Evolutionary conservation across 139 green algal species (phyloP).

Genomic region (Coelastrella sp.): DNA sequence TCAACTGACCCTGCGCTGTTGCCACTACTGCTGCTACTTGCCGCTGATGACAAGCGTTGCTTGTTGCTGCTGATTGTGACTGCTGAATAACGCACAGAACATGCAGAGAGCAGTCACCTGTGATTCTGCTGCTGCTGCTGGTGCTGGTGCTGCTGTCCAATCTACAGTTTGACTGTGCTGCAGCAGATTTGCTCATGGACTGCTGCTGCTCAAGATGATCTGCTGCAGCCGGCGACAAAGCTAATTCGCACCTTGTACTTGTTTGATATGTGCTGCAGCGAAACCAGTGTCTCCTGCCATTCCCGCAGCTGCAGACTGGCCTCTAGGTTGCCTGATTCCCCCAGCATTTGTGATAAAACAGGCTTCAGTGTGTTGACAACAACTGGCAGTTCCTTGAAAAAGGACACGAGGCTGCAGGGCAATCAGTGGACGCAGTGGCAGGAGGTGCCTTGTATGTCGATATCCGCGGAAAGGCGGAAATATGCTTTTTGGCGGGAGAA

Average conservation of each 20-base stretch:
- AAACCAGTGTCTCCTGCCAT: slow-evolving; percentile 57
- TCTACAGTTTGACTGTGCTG: neutral
- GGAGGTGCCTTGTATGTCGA: no score
- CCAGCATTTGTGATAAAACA: neutral
- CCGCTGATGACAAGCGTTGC: neutral
- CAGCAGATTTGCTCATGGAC: neutral
- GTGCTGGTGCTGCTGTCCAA: neutral
- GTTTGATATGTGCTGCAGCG: slow-evolving; percentile 53
- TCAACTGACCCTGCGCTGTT: neutral
- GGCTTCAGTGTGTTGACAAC: slow-evolving; percentile 54
- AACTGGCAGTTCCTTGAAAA: slow-evolving; percentile 62
- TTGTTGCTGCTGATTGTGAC: neutral
- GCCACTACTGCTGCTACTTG: slow-evolving; percentile 13
- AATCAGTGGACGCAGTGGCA: neutral
- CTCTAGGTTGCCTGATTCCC: slow-evolving; percentile 41
- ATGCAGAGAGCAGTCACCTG: neutral
- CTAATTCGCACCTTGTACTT: slow-evolving; percentile 63
- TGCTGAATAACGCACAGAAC: neutral
- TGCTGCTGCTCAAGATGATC: slow-evolving; percentile 31
- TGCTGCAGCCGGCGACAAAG: neutral
- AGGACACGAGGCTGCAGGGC: slow-evolving; percentile 55
- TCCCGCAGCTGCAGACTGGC: slow-evolving; percentile 45
- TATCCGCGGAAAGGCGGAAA: no score
- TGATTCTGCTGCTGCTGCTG: neutral
- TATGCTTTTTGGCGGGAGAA: no score